Base-by-base conservation (phyloP, 495 filamentous ascomycete genomes). In the Baudoinia panamericana region DNA sequence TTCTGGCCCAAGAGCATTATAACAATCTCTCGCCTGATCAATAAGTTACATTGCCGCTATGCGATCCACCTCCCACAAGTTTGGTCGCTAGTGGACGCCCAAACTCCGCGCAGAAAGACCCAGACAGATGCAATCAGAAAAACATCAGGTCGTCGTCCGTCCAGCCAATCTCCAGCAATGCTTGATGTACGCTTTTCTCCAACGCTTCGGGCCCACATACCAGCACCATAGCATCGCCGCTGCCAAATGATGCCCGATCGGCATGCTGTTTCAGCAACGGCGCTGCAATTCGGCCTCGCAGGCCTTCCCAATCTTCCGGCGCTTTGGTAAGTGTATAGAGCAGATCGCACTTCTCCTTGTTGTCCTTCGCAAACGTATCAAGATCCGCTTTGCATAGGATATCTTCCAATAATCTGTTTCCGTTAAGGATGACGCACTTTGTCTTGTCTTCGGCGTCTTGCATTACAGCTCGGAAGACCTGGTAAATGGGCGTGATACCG, bases 401-500 rank as follows among this genome's bases (percentile, higher is more conserved):
- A 61, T 96, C 88, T 45, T 82, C 80, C 43, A 83, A 72, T 20
- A 69, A 57, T 32, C 84, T 59, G 52, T 95, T 96, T 0, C 86
- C 84, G 52, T 93, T 68, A 1, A 95, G 63, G 0, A 96, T 70
- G 8, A 80, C 54, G 52, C 86, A 92, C 0, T 51, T 56, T 0
- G 77, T 80, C 0, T 54, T 45, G 55, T 82, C 78, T 8, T 66
- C 47, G 3, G 44, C 40, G 48, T 82, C 69, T 31, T 70, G 63
- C 62, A 84, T 72, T 1, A 90, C 73, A 3, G 84, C 83, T 21
- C 84, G 66, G 25, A 95, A 65, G 1, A 95, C 84, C 47, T 93
- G 82, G 63, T 79, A 93, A 40, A 95, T 82, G 1, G 88, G 88
- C 28, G 88, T 96, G 51, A 96, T 83, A 2, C 88, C 88, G 2